Evolutionary conservation across 305 asterid genomes (phyloP).

Genomic region (Fraxinus albicans): DNA sequence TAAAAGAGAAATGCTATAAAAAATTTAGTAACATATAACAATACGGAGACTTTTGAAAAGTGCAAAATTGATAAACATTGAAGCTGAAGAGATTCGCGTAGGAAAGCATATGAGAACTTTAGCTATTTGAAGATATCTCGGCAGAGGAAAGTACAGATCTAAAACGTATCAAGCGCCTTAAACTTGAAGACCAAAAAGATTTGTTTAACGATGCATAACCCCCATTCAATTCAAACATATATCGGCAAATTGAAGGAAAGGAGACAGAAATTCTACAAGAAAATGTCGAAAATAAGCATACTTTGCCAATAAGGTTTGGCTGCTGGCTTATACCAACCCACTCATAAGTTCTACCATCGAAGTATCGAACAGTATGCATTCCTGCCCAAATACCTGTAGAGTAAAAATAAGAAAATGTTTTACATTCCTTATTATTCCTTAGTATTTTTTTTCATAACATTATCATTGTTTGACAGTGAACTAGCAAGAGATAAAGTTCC

Average conservation of each 20-base stretch:
- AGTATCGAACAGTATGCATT: slow-evolving; percentile 84
- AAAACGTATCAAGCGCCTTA: neutral
- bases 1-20: neutral
- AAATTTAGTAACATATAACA: neutral
- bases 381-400: slow-evolving; percentile 94
- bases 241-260: slow-evolving; percentile 13
- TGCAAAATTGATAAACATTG: neutral
- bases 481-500: neutral
- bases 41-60: neutral
- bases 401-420: neutral
- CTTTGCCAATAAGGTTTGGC: slow-evolving; percentile 93
- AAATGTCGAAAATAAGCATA: slow-evolving; percentile 32
- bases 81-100: neutral
- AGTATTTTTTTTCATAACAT: neutral
- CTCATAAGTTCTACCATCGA: slow-evolving; percentile 90
- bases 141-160: neutral
- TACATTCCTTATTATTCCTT: neutral
- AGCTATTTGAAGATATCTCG: neutral
- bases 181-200: neutral
- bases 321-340: slow-evolving; percentile 98
- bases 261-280: neutral
- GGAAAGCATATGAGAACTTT: neutral
- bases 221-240: neutral
- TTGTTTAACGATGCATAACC: neutral
- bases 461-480: neutral